Evolutionary conservation across 2,329 filamentous ascomycete genomes (phyloP).

Genomic region (Stenocarpella maydis): DNA sequence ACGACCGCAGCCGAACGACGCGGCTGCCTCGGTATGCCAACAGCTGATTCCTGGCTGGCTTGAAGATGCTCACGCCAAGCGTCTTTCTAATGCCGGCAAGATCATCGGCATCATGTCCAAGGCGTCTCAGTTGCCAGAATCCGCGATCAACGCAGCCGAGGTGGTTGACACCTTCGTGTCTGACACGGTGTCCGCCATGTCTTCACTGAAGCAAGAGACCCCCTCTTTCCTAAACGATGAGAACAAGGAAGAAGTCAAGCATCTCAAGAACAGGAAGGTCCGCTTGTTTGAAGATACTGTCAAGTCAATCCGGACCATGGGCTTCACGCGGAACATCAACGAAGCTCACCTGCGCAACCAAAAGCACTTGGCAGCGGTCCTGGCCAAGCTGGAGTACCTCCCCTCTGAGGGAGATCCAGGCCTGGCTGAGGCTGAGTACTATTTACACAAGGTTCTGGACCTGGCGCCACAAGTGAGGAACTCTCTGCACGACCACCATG

Average conservation of each 20-base stretch:
- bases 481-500: constrained; percentile 76
- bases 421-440: constrained; percentile 66
- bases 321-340: constrained; percentile 83
- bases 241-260: constrained; percentile 83
- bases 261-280: constrained; percentile 89
- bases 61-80: constrained; percentile 54
- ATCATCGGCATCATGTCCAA: constrained; percentile 80
- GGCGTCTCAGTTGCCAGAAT: constrained; percentile 61
- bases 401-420: constrained; percentile 41
- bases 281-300: constrained; percentile 90
- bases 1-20: constrained; percentile 45
- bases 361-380: constrained; percentile 71
- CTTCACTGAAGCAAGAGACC: constrained; percentile 83
- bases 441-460: constrained; percentile 82
- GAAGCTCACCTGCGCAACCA: constrained; percentile 78
- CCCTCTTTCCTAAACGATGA: constrained; percentile 84
- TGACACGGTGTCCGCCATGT: constrained; percentile 72
- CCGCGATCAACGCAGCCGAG: constrained; percentile 62
- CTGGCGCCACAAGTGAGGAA: constrained; percentile 73
- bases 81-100: constrained; percentile 74
- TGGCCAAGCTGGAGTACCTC: constrained; percentile 65
- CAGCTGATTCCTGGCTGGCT: constrained; percentile 49
- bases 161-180: constrained; percentile 74
- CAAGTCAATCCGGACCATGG: constrained; percentile 86
- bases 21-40: constrained; percentile 46